Evolutionary conservation across 257 asterid species (phyloP).

Genomic region (Penstemon newberryi): DNA sequence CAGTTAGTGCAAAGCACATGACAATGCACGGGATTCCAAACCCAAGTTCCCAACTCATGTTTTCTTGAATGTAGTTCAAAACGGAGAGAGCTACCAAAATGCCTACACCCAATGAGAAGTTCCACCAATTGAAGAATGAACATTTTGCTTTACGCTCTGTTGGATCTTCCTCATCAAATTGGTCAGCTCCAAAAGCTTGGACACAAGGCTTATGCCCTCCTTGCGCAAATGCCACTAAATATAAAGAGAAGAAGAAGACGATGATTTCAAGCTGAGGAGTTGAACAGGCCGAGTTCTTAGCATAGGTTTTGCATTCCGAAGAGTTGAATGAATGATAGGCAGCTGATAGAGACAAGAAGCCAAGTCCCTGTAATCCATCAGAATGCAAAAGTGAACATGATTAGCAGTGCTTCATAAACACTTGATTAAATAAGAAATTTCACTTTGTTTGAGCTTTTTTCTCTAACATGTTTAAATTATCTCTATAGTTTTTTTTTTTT

Average conservation of each 20-base stretch:
- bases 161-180: conserved; percentile 47
- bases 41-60: conserved; percentile 62
- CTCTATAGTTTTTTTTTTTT: too few relatives aligned
- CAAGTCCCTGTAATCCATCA: conserved; percentile 39
- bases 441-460: too few relatives aligned
- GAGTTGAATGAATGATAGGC: conserved; percentile 32
- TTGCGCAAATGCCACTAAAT: conserved; percentile 43
- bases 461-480: too few relatives aligned
- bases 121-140: conserved; percentile 66
- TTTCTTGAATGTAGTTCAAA: conserved; percentile 56
- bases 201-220: conserved; percentile 47
- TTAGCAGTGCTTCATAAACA: not conserved
- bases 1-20: conserved; percentile 40
- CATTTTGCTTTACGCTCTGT: conserved; percentile 44
- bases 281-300: conserved; percentile 29
- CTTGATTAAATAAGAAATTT: too few relatives aligned
- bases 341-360: conserved; percentile 41
- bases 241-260: conserved; percentile 46
- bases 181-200: conserved; percentile 61
- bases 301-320: conserved; percentile 27
- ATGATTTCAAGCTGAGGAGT: conserved; percentile 28
- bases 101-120: conserved; percentile 34
- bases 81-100: conserved; percentile 29
- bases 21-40: conserved; percentile 54
- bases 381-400: conserved; percentile 3